Percentiles rank a stretch among this genome's conserved stretches.
Evolutionary conservation across 495 filamentous ascomycete species (phyloP).

Genomic region (Geoglossum glabrum): DNA sequence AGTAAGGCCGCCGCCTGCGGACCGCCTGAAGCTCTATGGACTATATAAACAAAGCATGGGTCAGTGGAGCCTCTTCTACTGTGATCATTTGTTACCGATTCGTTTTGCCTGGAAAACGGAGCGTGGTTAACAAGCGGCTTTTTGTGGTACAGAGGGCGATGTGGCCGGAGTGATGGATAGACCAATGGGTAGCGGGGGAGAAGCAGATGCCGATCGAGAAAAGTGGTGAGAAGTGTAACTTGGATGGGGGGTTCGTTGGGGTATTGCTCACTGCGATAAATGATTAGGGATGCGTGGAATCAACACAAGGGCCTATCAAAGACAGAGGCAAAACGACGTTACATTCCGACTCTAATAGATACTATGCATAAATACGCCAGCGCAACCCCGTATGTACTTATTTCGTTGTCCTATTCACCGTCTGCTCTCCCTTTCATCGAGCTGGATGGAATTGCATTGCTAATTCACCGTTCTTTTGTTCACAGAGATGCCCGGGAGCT

Average conservation of each 20-base stretch:
- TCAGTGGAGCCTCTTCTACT: constrained; percentile 14
- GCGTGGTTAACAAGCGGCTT: not conserved
- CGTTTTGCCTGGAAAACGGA: constrained; percentile 3
- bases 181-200: constrained; percentile 36
- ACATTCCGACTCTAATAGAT: constrained; percentile 80
- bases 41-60: constrained; percentile 97
- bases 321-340: constrained; percentile 86
- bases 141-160: constrained; percentile 49
- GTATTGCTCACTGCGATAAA: not conserved
- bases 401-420: not conserved
- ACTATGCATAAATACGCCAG: constrained; percentile 90
- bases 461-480: not conserved
- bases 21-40: constrained; percentile 82
- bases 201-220: constrained; percentile 34
- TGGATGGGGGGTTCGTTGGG: not conserved
- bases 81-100: not conserved
- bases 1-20: constrained; percentile 62
- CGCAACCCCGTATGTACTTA: constrained; percentile 38
- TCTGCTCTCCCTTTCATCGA: too few species aligned
- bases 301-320: constrained; percentile 55
- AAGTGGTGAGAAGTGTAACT: constrained; percentile 31
- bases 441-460: not conserved
- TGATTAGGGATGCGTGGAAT: constrained; percentile 68
- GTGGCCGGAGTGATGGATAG: constrained; percentile 82
- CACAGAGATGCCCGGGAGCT: constrained; percentile 59